These are phyloP conservation scores for Fusarium coffeatum DNA, from an alignment of 2,329 filamentous ascomycete species.

Conservation along the genomic window DNA sequence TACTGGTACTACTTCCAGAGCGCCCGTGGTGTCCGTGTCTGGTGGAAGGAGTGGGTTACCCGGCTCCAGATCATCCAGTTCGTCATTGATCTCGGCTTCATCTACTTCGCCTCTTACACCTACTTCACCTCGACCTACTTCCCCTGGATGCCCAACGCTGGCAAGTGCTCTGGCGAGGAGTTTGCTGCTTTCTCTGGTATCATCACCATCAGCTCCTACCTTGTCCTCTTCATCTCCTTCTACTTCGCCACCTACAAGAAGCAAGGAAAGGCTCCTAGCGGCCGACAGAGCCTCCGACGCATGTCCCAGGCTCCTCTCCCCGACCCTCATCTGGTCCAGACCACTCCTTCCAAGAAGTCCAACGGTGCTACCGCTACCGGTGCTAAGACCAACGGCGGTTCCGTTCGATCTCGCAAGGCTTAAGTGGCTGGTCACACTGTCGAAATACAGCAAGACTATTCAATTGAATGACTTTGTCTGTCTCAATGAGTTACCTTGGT, in stretches of 20 bases:
- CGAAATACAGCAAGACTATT: background rate
- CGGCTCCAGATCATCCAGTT: conserved; percentile 97
- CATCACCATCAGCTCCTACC: conserved; percentile 91
- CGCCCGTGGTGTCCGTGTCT: conserved; percentile 92
- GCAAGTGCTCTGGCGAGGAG: conserved; percentile 93
- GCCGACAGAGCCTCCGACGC: conserved; percentile 79
- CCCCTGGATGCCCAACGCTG: conserved; percentile 82
- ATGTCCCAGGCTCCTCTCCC: conserved; percentile 77
- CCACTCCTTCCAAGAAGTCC: conserved; percentile 60
- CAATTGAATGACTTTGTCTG: conserved; percentile 1
- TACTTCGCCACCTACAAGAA: conserved; percentile 97
- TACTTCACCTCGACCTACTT: conserved; percentile 97
- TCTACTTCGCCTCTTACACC: conserved; percentile 99
- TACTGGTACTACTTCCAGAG: conserved; percentile 99
- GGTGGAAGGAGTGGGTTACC: conserved; percentile 99
- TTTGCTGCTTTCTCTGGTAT: conserved; percentile 95
- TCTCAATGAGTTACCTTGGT: conserved; percentile 3
- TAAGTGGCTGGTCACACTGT: conserved; percentile 38
- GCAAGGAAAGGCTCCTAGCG: conserved; percentile 80
- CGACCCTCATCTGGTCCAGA: conserved; percentile 76
- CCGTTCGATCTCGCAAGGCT: conserved; percentile 77
- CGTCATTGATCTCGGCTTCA: conserved; percentile 95
- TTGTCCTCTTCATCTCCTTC: conserved; percentile 98
- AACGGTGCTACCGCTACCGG: conserved; percentile 66
- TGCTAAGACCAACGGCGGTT: conserved; percentile 68